phyloP scores from a whole-genome alignment of 2,329 filamentous ascomycete species.

The Blastomyces percursus region DNA sequence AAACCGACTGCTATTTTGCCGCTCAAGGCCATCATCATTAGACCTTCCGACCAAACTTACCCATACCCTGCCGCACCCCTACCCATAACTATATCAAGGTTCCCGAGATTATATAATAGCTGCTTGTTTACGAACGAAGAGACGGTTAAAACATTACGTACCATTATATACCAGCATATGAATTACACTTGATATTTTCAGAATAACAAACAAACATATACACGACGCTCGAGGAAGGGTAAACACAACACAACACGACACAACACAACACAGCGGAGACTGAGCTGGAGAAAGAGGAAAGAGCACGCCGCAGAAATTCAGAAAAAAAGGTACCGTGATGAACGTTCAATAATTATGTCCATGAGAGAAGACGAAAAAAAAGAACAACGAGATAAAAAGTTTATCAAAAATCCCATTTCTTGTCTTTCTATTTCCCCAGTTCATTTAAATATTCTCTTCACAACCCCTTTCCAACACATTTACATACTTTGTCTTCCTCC shows the following conservation, averaged over 20 bases:
- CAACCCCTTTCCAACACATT: background rate
- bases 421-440: background rate
- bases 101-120: background rate
- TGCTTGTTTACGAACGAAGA: background rate
- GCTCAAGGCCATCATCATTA: background rate
- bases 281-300: background rate
- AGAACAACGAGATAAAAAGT: background rate
- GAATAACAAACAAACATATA: background rate
- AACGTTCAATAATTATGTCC: background rate
- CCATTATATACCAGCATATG: background rate
- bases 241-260: background rate
- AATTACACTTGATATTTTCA: background rate
- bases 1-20: background rate
- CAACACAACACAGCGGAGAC: background rate
- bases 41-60: background rate
- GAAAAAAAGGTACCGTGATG: conserved; percentile 3
- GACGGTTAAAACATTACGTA: background rate
- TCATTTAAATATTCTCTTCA: background rate
- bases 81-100: background rate
- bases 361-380: background rate
- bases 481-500: background rate
- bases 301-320: background rate
- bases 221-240: background rate
- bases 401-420: background rate
- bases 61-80: background rate